Evolutionary conservation across 345 rosid genomes (phyloP), one percentile per base, ranked within the genome.

Genomic region (Moringa oleifera): DNA sequence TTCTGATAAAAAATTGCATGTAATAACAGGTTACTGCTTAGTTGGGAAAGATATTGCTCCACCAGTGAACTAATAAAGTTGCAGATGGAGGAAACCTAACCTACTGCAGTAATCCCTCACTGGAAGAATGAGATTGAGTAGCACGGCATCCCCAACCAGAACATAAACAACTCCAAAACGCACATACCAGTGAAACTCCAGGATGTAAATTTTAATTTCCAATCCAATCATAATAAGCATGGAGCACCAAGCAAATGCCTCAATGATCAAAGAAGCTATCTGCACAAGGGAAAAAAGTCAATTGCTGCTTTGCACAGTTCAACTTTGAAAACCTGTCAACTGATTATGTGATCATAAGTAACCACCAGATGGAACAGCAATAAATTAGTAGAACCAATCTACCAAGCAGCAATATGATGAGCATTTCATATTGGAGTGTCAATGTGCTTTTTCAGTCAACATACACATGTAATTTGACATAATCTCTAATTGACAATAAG

Each of bases 211-310:
- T 57, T 72, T 84, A 62, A 82, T 83, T 77, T 94, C 99, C 4
- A 94, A 28, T 19, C 67, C 80, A 53, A 83, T 73, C 92, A 88
- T 71, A 60, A 78, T 67, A 65, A 94, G 71, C 88, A 94, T 73
- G 58, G 79, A 85, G 79, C 86, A 79, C 99, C 99, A 90, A 82
- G 97, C 70, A 37, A 81, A 65, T 24, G 89, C 77, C 86, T 88
- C 90, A 67, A 80, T 71, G 33, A 74, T 66, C 77, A 84, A 76
- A 69, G 92, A 83, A 65, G 79, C 69, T 31, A 75, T 76, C 99
- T 94, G 82, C 70, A 77, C 55, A 51, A 53, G 47, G 65, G 68
- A 25, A 53, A 55, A 52, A 23, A 36, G 5, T 33, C 5, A 33
- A 33, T 41, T 10, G 19, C 47, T 18, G 12, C 6, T 20, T n/a